phyloP scores from a whole-genome alignment of 1,284 basidiomycete species.

The Ceratobasidium papillatum region DNA sequence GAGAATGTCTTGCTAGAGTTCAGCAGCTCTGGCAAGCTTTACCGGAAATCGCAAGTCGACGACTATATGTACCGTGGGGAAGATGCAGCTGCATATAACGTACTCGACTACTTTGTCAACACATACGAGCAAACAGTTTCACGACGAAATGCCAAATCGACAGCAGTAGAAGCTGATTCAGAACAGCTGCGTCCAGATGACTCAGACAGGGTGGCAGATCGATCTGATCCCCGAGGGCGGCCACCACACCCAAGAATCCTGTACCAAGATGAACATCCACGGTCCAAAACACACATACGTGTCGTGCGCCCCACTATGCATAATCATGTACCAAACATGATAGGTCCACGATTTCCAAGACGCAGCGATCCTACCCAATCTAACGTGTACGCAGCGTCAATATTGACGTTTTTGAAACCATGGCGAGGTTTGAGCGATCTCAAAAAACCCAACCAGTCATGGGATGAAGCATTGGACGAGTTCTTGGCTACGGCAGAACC shows the following conservation, averaged over 20 bases:
- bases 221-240: not conserved
- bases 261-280: constrained; percentile 8
- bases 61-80: constrained; percentile 13
- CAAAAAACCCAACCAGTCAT: not conserved
- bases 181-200: not conserved
- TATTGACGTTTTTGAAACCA: constrained; percentile 29
- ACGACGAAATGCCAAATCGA: not conserved
- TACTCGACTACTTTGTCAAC: constrained; percentile 25
- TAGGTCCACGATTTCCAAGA: constrained; percentile 20
- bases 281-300: not conserved
- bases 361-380: not conserved
- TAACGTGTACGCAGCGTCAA: not conserved
- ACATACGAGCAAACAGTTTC: constrained; percentile 1
- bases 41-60: constrained; percentile 6
- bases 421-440: constrained; percentile 15
- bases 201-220: not conserved
- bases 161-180: not conserved
- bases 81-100: not conserved
- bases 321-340: constrained; percentile 15
- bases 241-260: not conserved
- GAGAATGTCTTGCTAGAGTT: not conserved
- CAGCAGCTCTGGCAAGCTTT: not conserved
- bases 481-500: not conserved
- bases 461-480: constrained; percentile 1
- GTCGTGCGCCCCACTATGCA: not conserved